These are phyloP conservation scores for Fusarium sp. DNA, from an alignment of 2,329 filamentous ascomycete species.

Conservation along the genomic window DNA sequence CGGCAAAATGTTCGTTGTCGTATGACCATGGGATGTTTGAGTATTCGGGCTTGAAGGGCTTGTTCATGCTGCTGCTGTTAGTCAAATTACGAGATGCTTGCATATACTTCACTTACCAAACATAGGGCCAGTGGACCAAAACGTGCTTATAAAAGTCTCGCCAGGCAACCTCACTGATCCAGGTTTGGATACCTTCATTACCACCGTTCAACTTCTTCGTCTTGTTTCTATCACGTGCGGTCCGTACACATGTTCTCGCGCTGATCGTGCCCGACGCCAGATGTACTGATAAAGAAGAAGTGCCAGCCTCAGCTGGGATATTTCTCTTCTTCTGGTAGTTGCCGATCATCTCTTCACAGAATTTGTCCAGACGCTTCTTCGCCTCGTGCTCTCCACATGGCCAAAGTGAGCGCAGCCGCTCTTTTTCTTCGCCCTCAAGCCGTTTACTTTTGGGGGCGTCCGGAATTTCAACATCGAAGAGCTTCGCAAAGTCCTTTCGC, in stretches of 20 bases:
- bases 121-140: constrained; percentile 83
- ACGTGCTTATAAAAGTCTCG: constrained; percentile 90
- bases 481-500: constrained; percentile 55
- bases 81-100: background rate
- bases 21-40: constrained; percentile 86
- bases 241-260: constrained; percentile 71
- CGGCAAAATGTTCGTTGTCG: constrained; percentile 70
- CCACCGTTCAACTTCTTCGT: constrained; percentile 73
- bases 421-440: constrained; percentile 66
- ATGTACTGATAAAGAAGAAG: constrained; percentile 77
- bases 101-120: constrained; percentile 63
- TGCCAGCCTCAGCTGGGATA: constrained; percentile 67
- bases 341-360: constrained; percentile 70
- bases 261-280: constrained; percentile 74
- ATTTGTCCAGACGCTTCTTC: constrained; percentile 68
- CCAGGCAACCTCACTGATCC: constrained; percentile 88
- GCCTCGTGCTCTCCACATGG: constrained; percentile 82
- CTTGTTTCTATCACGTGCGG: constrained; percentile 70
- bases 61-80: constrained; percentile 59
- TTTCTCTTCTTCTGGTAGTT: constrained; percentile 73
- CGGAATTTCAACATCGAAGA: constrained; percentile 72
- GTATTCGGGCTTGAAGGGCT: constrained; percentile 81
- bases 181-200: constrained; percentile 71
- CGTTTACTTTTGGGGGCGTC: constrained; percentile 69
- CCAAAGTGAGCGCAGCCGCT: constrained; percentile 68